Evolutionary conservation across 352 stramenopile species (phyloP).

Genomic region (Phytophthora podocarpi): DNA sequence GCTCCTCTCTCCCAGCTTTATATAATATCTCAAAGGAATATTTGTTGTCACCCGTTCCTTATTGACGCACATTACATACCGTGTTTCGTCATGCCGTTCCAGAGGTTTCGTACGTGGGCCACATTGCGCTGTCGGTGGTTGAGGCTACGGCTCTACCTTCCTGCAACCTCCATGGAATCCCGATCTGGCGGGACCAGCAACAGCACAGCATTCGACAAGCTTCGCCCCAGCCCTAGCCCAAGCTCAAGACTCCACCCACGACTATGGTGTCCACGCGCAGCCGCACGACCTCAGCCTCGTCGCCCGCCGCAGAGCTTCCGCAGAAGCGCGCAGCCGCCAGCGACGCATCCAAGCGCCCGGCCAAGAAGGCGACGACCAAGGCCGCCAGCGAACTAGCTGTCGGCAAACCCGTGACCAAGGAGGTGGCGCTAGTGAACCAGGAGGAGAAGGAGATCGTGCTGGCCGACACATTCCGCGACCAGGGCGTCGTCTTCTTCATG

Average conservation of each 20-base stretch:
- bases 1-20: too few relatives aligned
- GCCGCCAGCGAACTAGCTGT: slow-evolving; percentile 47
- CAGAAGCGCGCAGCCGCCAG: slow-evolving; percentile 34
- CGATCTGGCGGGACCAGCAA: too few relatives aligned
- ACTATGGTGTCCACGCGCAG: slow-evolving; percentile 67
- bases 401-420: slow-evolving; percentile 55
- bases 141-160: slow-evolving; percentile 25
- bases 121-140: too few relatives aligned
- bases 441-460: slow-evolving; percentile 62
- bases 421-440: slow-evolving; percentile 80
- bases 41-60: too few relatives aligned
- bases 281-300: slow-evolving; percentile 40
- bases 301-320: slow-evolving; percentile 23
- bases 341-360: slow-evolving; percentile 34
- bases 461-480: slow-evolving; percentile 73
- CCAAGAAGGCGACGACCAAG: slow-evolving; percentile 57
- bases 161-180: slow-evolving; percentile 29
- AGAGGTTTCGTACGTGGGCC: too few relatives aligned
- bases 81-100: too few relatives aligned
- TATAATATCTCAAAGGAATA: too few relatives aligned
- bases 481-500: slow-evolving; percentile 90
- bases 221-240: neutral
- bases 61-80: too few relatives aligned
- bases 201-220: slow-evolving; percentile 26
- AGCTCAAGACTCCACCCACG: neutral